Conservation (phyloP, 2,329 filamentous ascomycete species). For the Diaporthe humulicola region DNA sequence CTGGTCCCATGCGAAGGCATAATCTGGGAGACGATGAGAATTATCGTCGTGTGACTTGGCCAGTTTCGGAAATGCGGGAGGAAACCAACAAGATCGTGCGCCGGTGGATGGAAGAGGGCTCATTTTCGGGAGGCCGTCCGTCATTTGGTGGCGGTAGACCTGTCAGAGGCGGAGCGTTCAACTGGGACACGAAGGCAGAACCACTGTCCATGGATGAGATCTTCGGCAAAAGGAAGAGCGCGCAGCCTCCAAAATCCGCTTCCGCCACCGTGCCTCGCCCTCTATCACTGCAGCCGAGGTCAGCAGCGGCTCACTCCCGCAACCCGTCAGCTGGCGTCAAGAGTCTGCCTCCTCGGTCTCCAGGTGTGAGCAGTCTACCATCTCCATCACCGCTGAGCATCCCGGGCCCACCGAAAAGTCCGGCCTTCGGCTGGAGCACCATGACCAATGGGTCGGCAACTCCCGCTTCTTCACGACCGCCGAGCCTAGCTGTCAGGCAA, state of each 20-base stretch:
- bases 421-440: constrained; percentile 37
- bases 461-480: constrained; percentile 35
- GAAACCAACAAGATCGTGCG: constrained; percentile 71
- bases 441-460: constrained; percentile 32
- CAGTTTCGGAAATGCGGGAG: constrained; percentile 64
- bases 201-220: constrained; percentile 63
- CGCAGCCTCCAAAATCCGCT: constrained; percentile 45
- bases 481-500: constrained; percentile 31
- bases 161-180: constrained; percentile 65
- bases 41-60: constrained; percentile 72
- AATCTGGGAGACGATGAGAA: constrained; percentile 69
- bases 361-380: constrained; percentile 34
- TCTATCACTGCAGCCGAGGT: constrained; percentile 15
- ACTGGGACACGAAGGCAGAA: constrained; percentile 69
- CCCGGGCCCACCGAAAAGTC: constrained; percentile 33
- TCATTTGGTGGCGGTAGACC: constrained; percentile 57
- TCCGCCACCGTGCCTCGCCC: constrained; percentile 44
- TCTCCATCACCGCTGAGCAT: constrained; percentile 38
- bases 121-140: constrained; percentile 63
- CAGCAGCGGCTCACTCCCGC: constrained; percentile 32
- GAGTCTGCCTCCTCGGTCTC: constrained; percentile 34
- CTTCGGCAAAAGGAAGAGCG: constrained; percentile 53
- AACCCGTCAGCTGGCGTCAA: constrained; percentile 26
- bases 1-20: constrained; percentile 70
- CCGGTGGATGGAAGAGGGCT: constrained; percentile 76